These are phyloP conservation scores for Centrapalus pauciflorus DNA, from an alignment of 129 eudicot genomes.

Conservation along the genomic window DNA sequence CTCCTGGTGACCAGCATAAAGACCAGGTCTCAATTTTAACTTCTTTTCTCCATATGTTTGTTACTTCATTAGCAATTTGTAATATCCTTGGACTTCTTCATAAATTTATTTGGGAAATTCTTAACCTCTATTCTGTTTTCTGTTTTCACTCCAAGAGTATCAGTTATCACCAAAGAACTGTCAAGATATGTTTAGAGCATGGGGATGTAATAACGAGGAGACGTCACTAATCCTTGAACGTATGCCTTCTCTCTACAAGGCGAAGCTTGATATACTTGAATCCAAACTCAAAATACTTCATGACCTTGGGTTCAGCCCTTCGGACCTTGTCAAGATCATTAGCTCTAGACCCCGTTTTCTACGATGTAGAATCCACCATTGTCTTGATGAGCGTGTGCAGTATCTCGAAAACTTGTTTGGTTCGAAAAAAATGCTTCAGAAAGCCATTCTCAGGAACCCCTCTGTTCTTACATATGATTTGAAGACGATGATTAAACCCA, in stretches of 20 bases:
- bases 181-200: conserved; percentile 36
- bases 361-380: conserved; percentile 18
- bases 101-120: background rate
- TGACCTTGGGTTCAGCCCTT: conserved; percentile 42
- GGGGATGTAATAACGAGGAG: conserved; percentile 54
- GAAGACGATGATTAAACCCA: conserved; percentile 40
- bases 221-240: conserved; percentile 42
- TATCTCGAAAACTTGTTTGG: conserved; percentile 51
- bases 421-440: conserved; percentile 43
- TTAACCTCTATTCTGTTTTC: conserved; percentile 3
- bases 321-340: conserved; percentile 48
- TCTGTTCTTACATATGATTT: conserved; percentile 63
- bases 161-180: conserved; percentile 26
- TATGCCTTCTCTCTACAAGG: conserved; percentile 45
- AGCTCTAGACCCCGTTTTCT: conserved; percentile 69
- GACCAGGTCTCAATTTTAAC: conserved; percentile 28
- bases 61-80: background rate
- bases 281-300: conserved; percentile 52
- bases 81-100: background rate
- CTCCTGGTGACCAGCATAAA: conserved; percentile 1
- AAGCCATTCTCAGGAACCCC: conserved; percentile 65
- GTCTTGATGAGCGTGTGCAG: conserved; percentile 47
- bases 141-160: conserved; percentile 20
- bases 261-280: conserved; percentile 35
- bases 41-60: background rate